phyloP scores from a whole-genome alignment of 495 filamentous ascomycete species.

The Talaromyces adpressus region DNA sequence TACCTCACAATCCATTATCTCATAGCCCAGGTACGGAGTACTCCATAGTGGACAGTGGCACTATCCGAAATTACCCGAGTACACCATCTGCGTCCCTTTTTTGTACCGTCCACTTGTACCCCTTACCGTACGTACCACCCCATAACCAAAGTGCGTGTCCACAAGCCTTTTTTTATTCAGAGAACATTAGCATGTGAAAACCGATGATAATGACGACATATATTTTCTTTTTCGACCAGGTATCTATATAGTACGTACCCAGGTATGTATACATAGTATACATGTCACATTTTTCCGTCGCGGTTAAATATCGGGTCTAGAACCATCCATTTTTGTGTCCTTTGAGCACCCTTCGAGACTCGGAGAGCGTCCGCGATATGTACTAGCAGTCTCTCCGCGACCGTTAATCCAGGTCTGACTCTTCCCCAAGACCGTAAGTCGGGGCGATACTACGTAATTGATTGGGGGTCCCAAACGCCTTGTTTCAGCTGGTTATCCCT shows the following conservation, averaged over 20 bases:
- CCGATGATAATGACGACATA: not conserved
- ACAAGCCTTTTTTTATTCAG: not conserved
- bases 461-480: not conserved
- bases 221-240: not conserved
- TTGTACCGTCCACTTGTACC: not conserved
- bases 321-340: not conserved
- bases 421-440: not conserved
- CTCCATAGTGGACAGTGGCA: not conserved
- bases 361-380: not conserved
- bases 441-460: not conserved
- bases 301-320: not conserved
- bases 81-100: not conserved
- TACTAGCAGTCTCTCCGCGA: too few species aligned
- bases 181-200: not conserved
- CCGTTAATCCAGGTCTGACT: not conserved
- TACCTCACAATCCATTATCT: not conserved
- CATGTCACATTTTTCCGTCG: not conserved
- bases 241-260: not conserved
- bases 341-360: not conserved
- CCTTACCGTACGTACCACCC: not conserved
- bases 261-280: not conserved
- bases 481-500: not conserved
- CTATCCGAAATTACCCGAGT: slow-evolving; percentile 2
- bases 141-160: not conserved
- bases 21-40: too few species aligned